Conservation (phyloP, 345 rosid species). For the Trapa incisa region DNA sequence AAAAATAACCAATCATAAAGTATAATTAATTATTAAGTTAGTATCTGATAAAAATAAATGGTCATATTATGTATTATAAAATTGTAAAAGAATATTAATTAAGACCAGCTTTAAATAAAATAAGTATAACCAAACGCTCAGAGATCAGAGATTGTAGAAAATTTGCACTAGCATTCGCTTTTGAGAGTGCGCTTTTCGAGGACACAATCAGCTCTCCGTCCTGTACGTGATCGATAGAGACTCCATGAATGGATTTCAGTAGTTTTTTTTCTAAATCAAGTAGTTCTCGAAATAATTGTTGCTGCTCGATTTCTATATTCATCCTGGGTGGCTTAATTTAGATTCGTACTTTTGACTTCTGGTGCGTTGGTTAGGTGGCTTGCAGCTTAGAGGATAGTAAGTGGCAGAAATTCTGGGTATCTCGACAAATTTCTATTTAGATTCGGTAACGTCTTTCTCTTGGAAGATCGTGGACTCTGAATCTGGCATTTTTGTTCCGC, state of each 20-base stretch:
- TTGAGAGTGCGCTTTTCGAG: background rate
- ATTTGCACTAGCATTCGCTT: background rate
- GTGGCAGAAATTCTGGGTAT: background rate
- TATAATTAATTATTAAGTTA: too few relatives aligned
- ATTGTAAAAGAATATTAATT: too few relatives aligned
- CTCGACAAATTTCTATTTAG: background rate
- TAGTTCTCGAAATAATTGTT: background rate
- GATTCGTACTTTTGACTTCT: background rate
- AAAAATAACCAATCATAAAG: too few relatives aligned
- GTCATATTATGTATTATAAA: too few relatives aligned
- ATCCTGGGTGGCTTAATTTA: background rate
- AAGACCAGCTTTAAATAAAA: too few relatives aligned
- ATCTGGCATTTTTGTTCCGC: background rate
- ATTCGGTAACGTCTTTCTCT: background rate
- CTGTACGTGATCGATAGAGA: background rate
- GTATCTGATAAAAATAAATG: too few relatives aligned
- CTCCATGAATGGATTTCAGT: background rate
- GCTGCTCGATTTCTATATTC: background rate
- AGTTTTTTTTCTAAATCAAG: background rate
- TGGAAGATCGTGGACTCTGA: background rate
- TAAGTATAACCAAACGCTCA: background rate
- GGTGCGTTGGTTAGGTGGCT: background rate
- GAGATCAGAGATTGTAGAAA: background rate
- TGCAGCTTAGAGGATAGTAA: background rate
- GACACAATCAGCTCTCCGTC: background rate